A percentile compares a stretch with the other conserved stretches of the same genome.
phyloP scores from a whole-genome alignment of 2,329 filamentous ascomycete genomes.

The Aureobasidium lini region DNA sequence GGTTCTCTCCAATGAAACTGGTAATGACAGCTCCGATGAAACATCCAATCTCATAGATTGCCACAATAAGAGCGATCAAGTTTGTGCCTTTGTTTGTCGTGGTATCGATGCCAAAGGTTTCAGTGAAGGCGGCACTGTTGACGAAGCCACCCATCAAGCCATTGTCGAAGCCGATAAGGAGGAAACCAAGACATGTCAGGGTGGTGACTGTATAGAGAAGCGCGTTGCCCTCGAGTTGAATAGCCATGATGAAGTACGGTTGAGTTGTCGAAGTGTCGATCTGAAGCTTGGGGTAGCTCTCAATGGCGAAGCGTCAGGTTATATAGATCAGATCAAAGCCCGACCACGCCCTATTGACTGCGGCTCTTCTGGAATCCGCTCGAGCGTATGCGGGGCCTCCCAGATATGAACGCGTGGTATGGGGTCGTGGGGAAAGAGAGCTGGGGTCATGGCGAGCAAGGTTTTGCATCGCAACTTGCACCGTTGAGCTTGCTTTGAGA shows the following conservation, averaged over 20 bases:
- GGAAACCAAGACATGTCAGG: slow-evolving; percentile 41
- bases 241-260: background rate
- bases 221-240: slow-evolving; percentile 28
- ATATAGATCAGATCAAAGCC: slow-evolving; percentile 5
- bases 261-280: background rate
- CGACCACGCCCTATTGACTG: background rate
- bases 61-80: slow-evolving; percentile 41
- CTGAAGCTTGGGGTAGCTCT: background rate
- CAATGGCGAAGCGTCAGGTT: background rate
- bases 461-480: slow-evolving; percentile 1
- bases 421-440: slow-evolving; percentile 5
- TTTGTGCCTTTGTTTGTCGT: slow-evolving; percentile 27
- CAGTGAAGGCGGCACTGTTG: slow-evolving; percentile 34
- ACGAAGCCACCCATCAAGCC: slow-evolving; percentile 26
- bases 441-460: slow-evolving; percentile 1
- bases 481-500: background rate
- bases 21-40: slow-evolving; percentile 35
- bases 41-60: slow-evolving; percentile 41
- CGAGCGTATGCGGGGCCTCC: slow-evolving; percentile 5
- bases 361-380: background rate
- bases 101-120: slow-evolving; percentile 34
- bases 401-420: background rate
- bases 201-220: slow-evolving; percentile 38
- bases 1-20: slow-evolving; percentile 36
- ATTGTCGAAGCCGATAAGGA: slow-evolving; percentile 36